These are phyloP conservation scores for Colletotrichum theobromicola DNA, from an alignment of 2,329 filamentous ascomycete genomes.

Conservation along the genomic window DNA sequence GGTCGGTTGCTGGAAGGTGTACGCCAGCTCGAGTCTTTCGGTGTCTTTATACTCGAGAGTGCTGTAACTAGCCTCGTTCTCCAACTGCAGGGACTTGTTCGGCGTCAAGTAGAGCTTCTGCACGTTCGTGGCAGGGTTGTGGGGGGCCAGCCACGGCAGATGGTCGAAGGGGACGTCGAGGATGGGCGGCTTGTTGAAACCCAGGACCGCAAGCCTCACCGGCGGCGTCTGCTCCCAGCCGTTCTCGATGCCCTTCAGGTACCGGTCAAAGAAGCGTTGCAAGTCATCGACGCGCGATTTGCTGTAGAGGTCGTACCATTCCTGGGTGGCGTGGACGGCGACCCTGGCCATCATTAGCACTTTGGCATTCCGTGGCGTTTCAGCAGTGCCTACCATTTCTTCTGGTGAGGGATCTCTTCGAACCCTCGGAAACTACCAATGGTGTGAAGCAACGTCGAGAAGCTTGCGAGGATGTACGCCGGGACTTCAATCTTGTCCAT, in stretches of 20 bases:
- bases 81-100: not conserved
- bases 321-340: slow-evolving; percentile 27
- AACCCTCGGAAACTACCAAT: slow-evolving; percentile 2
- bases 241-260: slow-evolving; percentile 6
- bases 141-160: not conserved
- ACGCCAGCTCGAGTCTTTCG: not conserved
- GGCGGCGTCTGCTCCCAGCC: slow-evolving; percentile 24
- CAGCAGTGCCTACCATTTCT: not conserved
- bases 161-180: not conserved
- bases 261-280: slow-evolving; percentile 24
- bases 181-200: not conserved
- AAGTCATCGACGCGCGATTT: slow-evolving; percentile 25
- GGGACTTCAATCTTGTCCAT: not conserved
- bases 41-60: not conserved
- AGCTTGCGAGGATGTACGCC: not conserved
- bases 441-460: not conserved
- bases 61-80: not conserved
- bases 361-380: too few species aligned
- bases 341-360: not conserved
- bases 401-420: slow-evolving; percentile 1
- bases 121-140: not conserved
- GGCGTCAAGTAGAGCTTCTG: not conserved
- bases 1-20: not conserved
- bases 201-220: slow-evolving; percentile 1
- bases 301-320: slow-evolving; percentile 33